These are phyloP conservation scores for Boechera divaricarpa DNA, from an alignment of 345 rosid genomes.

Conservation along the genomic window DNA sequence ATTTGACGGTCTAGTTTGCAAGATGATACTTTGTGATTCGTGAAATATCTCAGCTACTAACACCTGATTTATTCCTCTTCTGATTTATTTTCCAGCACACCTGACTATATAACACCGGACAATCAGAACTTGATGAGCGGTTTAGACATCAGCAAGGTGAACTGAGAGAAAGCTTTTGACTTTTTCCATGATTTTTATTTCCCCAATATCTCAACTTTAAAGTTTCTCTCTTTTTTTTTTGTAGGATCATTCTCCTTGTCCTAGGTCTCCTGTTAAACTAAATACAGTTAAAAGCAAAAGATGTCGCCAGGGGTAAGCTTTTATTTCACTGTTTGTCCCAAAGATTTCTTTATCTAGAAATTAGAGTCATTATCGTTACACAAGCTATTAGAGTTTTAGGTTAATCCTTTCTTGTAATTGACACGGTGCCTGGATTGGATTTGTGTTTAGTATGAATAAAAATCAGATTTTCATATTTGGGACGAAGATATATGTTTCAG, in stretches of 20 bases:
- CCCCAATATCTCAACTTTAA: not conserved
- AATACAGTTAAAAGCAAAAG: constrained; percentile 66
- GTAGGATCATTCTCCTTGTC: constrained; percentile 83
- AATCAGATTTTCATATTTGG: not conserved
- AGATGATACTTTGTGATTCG: not conserved
- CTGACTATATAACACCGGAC: constrained; percentile 93
- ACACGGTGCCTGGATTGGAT: constrained; percentile 10
- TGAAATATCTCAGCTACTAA: constrained; percentile 6
- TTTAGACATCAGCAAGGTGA: constrained; percentile 73
- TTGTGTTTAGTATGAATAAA: not conserved
- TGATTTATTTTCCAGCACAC: constrained; percentile 67
- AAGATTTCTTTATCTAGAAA: not conserved
- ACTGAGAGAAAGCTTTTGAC: not conserved
- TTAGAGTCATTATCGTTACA: constrained; percentile 14
- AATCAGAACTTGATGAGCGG: constrained; percentile 64
- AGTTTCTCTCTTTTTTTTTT: not conserved
- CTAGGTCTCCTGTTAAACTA: constrained; percentile 85
- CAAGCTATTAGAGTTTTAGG: not conserved
- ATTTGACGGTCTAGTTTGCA: not conserved
- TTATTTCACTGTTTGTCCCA: not conserved
- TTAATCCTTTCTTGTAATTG: not conserved
- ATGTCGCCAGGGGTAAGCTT: constrained; percentile 61
- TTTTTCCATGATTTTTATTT: not conserved
- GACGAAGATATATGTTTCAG: not conserved
- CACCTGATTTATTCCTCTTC: not conserved